Evolutionary conservation across 78 protist species (phyloP).

Genomic region (Dictyostelium firmibasis): DNA sequence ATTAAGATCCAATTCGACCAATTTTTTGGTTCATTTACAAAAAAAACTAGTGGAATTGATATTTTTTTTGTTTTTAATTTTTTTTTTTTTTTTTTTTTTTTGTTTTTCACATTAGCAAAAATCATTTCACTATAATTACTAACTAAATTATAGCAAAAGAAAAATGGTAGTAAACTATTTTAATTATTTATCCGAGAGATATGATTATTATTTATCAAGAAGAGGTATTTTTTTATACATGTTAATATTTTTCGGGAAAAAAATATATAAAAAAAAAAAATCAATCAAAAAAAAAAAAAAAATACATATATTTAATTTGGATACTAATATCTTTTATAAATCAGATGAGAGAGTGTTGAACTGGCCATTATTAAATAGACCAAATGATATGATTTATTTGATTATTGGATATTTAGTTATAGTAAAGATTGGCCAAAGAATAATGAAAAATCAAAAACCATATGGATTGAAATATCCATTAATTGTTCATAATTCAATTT

Average conservation of each 20-base stretch:
- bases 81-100: neutral
- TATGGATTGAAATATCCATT: constrained; percentile 42
- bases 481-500: constrained; percentile 41
- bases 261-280: neutral
- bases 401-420: constrained; percentile 15
- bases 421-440: constrained; percentile 13
- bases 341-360: constrained; percentile 46
- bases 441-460: constrained; percentile 62
- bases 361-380: constrained; percentile 65
- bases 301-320: too few species aligned
- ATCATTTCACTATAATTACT: too few species aligned
- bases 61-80: too few species aligned
- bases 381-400: constrained; percentile 44
- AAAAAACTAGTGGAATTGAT: too few species aligned
- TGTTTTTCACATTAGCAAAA: neutral
- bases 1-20: neutral
- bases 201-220: neutral
- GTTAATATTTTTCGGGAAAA: too few species aligned
- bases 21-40: neutral
- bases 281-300: neutral
- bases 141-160: too few species aligned
- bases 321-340: neutral
- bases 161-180: neutral
- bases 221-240: neutral
- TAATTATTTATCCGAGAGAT: neutral